Evolutionary conservation across 1,139 yeast species (phyloP), one percentile per base, ranked within the genome.

Genomic region (Lodderomyces beijingensis): DNA sequence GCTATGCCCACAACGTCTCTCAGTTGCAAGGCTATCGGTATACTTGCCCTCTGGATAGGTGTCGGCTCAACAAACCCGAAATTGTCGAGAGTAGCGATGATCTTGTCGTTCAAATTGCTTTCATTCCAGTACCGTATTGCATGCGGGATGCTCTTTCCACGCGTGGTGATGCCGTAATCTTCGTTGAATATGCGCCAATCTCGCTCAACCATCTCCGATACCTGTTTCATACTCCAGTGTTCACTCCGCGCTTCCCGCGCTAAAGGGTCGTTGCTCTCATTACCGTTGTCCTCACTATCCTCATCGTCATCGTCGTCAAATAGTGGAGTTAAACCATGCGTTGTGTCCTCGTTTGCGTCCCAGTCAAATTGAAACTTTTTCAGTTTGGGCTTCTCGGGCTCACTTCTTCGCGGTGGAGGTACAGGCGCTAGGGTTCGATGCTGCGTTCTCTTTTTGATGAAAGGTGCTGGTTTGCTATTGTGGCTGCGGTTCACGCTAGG

Each of bases 131-230:
- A 53, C 34, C 96, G 60, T 32, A 91, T 50, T 0, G 96, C 96
- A 32, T 74, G 60, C 1, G 70, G 69, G 1, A 45, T 67, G 40
- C 39, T 49, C 5, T 63, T 65, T 3, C 89, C 89, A 42, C 71
- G 77, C 2, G 77, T 65, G 2, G 68, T 61, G 17, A 89, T 87
- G 40, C 71, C 73, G 51, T 64, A 85, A 46, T 89, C 96, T 49
- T 87, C 95, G 43, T 73, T 75, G 51, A 89, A 65, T 30, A 87
- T 82, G 39, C 96, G 68, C 97, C 97, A 91, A 53, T 91, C 98
- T 39, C 96, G 65, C 0, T 69, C 61, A 0, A 74, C 73, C 98
- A 91, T 88, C 29, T 74, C 69, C 0, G 57, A 57, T 2, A 79
- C 53, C 0, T 70, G 52, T 49, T 91, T 91, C 30, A 77, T 65